These are phyloP conservation scores for Grifola frondosa DNA, from an alignment of 1,284 basidiomycete genomes.

Conservation along the genomic window DNA sequence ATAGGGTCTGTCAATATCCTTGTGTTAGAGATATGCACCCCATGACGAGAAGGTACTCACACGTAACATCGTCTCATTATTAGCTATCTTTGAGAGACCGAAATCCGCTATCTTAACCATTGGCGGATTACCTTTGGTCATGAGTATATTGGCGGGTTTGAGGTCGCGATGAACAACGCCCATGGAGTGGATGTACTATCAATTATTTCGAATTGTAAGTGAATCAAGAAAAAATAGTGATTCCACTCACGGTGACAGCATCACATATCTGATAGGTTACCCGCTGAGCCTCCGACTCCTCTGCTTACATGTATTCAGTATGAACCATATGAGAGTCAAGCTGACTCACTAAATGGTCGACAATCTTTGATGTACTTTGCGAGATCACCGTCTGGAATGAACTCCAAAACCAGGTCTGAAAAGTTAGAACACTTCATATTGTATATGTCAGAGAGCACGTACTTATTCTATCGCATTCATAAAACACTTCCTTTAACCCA, in stretches of 20 bases:
- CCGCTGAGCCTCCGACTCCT: constrained; percentile 54
- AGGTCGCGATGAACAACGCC: constrained; percentile 87
- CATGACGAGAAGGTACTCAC: constrained; percentile 15
- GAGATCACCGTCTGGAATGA: constrained; percentile 14
- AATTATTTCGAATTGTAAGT: not conserved
- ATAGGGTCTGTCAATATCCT: constrained; percentile 72
- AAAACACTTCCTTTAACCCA: constrained; percentile 75
- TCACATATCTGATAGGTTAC: constrained; percentile 76
- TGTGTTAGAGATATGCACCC: not conserved
- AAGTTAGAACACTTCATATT: not conserved
- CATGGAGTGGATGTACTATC: constrained; percentile 70
- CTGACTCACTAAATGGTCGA: constrained; percentile 60
- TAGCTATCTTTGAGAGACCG: constrained; percentile 86
- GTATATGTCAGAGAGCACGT: constrained; percentile 17
- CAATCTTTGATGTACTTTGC: constrained; percentile 82
- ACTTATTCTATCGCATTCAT: constrained; percentile 65
- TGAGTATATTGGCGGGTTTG: constrained; percentile 86
- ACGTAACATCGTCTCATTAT: constrained; percentile 66
- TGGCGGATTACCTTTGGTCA: constrained; percentile 65
- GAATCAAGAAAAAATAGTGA: no score
- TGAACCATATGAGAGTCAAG: constrained; percentile 15
- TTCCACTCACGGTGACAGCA: constrained; percentile 56
- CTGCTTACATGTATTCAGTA: constrained; percentile 34
- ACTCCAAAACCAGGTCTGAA: constrained; percentile 15
- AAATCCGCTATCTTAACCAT: constrained; percentile 87